Evolutionary conservation across 352 stramenopile species (phyloP).

Genomic region (Elongisporangium prolatum): DNA sequence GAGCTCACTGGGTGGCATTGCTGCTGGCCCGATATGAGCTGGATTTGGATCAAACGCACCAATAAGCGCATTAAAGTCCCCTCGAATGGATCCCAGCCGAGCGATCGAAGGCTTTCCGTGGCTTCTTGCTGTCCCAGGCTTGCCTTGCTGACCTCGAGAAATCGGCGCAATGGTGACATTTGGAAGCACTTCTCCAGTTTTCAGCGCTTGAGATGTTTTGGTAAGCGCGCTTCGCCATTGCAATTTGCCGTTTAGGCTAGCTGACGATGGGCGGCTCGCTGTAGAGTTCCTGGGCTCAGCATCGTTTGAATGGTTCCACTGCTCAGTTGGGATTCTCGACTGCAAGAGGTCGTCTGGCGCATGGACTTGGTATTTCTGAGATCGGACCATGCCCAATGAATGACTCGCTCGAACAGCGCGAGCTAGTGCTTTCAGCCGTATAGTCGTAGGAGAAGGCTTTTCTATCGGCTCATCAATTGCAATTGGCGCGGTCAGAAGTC

Average conservation of each 20-base stretch:
- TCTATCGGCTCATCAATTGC: conserved; percentile 9
- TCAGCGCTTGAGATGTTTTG: background rate
- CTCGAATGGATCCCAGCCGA: conserved; percentile 30
- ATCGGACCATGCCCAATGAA: conserved; percentile 26
- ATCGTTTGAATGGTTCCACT: background rate
- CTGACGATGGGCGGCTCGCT: background rate
- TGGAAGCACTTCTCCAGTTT: background rate
- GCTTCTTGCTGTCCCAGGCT: background rate
- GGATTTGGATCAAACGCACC: conserved; percentile 15
- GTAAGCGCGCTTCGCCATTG: background rate
- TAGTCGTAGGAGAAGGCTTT: conserved; percentile 30
- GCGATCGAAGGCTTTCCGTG: conserved; percentile 12
- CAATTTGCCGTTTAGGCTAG: background rate
- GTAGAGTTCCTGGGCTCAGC: background rate
- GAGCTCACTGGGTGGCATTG: background rate
- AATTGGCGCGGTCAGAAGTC: conserved; percentile 13
- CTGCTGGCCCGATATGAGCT: background rate
- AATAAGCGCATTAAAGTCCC: conserved; percentile 21
- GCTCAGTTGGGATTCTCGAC: background rate
- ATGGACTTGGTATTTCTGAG: background rate
- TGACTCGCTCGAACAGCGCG: conserved; percentile 52
- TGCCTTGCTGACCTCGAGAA: background rate
- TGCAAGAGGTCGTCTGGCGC: background rate
- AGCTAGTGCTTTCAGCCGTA: conserved; percentile 37
- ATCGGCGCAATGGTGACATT: background rate